A percentile compares a stretch with the other conserved stretches of the same genome.
These are phyloP conservation scores for Asterochloris sp. DNA, from an alignment of 139 green algal species.

Conservation along the genomic window DNA sequence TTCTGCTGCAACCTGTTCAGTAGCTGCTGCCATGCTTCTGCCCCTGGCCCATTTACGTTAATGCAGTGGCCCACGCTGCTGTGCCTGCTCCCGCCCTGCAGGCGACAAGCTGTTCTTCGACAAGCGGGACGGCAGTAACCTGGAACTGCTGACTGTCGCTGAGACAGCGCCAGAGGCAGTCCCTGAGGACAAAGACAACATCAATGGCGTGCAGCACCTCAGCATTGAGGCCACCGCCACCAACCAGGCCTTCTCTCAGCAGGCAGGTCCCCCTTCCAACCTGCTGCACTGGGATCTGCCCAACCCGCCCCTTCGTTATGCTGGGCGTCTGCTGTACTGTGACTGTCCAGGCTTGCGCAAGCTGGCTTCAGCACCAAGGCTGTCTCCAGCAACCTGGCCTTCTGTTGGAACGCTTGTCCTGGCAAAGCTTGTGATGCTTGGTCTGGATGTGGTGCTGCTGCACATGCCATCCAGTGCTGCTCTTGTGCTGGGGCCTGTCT, in stretches of 20 bases:
- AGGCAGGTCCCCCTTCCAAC: constrained; percentile 35
- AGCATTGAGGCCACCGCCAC: constrained; percentile 86
- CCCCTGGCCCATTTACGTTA: too few species aligned
- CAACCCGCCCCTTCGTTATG: not conserved
- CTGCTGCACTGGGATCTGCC: not conserved
- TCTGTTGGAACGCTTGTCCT: too few species aligned
- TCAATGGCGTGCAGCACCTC: constrained; percentile 90
- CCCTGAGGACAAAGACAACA: constrained; percentile 84
- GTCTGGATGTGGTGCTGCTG: too few species aligned
- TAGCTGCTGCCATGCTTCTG: too few species aligned
- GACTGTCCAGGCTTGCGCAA: too few species aligned
- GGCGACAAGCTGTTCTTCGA: constrained; percentile 83
- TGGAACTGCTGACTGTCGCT: constrained; percentile 81
- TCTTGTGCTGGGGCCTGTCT: too few species aligned
- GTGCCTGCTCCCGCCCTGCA: too few species aligned
- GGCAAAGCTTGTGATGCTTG: too few species aligned
- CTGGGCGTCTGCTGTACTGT: not conserved
- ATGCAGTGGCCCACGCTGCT: not conserved
- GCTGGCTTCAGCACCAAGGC: too few species aligned
- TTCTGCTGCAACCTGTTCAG: too few species aligned
- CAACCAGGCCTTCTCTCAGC: constrained; percentile 92
- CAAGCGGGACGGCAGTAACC: constrained; percentile 67
- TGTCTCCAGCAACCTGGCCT: too few species aligned
- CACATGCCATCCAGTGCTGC: too few species aligned
- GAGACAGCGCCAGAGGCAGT: constrained; percentile 42